A percentile compares a stretch with the other conserved stretches of the same genome.
Evolutionary conservation across 192 early-diverging fungal genomes (phyloP).

Genomic region (Allomyces macrogynus): DNA sequence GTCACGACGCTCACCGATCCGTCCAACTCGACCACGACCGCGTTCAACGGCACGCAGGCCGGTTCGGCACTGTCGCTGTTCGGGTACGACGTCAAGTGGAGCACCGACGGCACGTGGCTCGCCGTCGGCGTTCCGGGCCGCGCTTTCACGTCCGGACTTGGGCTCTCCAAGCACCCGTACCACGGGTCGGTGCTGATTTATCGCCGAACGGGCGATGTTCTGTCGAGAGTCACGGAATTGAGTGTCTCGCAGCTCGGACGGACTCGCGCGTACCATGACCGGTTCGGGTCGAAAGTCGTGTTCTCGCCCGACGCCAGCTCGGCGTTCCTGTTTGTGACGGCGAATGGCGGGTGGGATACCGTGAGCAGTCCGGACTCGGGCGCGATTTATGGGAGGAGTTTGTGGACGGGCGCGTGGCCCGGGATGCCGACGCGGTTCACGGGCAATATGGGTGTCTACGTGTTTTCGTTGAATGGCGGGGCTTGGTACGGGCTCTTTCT

Average conservation of each 20-base stretch:
- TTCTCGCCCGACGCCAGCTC: neutral
- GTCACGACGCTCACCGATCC: neutral
- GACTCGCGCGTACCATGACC: neutral
- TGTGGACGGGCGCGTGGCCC: too few species aligned
- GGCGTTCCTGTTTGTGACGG: neutral
- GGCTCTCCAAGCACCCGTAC: neutral
- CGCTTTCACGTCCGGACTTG: neutral
- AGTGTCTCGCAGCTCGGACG: neutral
- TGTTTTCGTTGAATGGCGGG: neutral
- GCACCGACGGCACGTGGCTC: neutral
- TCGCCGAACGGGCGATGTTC: neutral
- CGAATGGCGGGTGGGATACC: neutral
- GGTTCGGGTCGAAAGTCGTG: neutral
- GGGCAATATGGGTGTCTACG: neutral
- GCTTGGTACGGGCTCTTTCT: neutral
- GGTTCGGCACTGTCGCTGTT: neutral
- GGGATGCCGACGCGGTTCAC: too few species aligned
- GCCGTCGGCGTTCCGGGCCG: neutral
- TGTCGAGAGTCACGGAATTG: neutral
- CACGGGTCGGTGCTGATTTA: neutral
- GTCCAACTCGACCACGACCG: neutral
- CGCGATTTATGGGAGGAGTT: too few species aligned
- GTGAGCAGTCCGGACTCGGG: neutral
- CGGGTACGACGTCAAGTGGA: neutral
- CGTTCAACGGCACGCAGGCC: neutral